A percentile compares a stretch with the other conserved stretches of the same genome.
Conservation (phyloP, 495 filamentous ascomycete species). For the Neurospora africana region DNA sequence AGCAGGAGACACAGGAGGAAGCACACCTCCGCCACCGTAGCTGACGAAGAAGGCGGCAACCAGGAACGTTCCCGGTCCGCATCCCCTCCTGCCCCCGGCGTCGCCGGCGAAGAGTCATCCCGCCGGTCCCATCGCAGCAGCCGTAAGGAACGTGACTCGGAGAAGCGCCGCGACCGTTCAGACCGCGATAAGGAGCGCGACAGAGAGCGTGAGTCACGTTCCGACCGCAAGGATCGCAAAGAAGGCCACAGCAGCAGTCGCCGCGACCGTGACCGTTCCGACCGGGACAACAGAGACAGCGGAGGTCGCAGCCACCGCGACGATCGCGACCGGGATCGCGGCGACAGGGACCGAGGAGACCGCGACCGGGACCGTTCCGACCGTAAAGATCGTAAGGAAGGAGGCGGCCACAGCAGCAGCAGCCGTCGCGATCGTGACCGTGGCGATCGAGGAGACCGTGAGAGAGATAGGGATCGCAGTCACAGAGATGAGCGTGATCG, state of each 20-base stretch:
- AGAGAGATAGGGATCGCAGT: conserved; percentile 34
- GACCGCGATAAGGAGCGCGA: conserved; percentile 27
- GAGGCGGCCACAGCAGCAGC: conserved; percentile 23
- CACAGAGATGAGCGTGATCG: conserved; percentile 39
- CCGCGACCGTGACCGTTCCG: conserved; percentile 33
- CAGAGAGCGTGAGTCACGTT: conserved; percentile 24
- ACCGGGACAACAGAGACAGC: conserved; percentile 35
- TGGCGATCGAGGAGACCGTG: conserved; percentile 35
- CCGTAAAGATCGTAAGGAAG: conserved; percentile 19
- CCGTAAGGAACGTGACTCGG: conserved; percentile 31
- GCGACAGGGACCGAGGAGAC: conserved; percentile 31
- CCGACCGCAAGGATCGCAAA: conserved; percentile 18
- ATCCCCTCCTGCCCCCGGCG: conserved; percentile 24
- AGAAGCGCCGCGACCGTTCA: conserved; percentile 31
- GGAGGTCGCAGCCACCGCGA: conserved; percentile 33
- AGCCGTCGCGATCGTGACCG: conserved; percentile 30
- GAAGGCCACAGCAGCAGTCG: conserved; percentile 25
- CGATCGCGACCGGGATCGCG: conserved; percentile 36
- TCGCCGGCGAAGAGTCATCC: conserved; percentile 26
- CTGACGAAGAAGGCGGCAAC: conserved; percentile 21
- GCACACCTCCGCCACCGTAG: conserved; percentile 26
- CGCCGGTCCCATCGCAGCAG: conserved; percentile 43
- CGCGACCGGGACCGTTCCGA: conserved; percentile 10
- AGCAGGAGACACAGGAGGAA: conserved; percentile 38
- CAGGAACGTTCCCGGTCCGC: conserved; percentile 40